Evolutionary conservation across 192 early-diverging fungal species (phyloP).

Genomic region (Coemansia sp.): DNA sequence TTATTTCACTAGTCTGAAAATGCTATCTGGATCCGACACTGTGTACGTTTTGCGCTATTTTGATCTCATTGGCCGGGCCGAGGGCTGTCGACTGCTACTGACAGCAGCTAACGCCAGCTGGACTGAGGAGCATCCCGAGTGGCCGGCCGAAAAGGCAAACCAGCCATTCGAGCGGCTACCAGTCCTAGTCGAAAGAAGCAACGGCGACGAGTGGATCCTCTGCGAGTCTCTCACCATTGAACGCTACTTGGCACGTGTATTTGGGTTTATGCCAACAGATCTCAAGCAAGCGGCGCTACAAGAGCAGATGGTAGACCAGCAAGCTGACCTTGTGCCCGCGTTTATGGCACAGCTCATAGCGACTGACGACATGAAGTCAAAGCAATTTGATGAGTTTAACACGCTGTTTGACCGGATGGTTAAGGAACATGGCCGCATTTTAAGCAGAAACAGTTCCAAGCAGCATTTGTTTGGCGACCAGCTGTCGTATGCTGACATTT

Average conservation of each 20-base stretch:
- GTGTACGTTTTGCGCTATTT: conserved; percentile 42
- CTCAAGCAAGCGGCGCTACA: conserved; percentile 34
- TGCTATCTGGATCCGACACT: not conserved
- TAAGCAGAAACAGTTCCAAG: conserved; percentile 51
- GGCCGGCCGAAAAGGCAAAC: conserved; percentile 50
- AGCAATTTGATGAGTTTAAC: not conserved
- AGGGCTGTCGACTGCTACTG: conserved; percentile 47
- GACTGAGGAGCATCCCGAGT: conserved; percentile 49
- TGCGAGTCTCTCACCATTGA: conserved; percentile 53
- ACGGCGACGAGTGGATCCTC: conserved; percentile 26
- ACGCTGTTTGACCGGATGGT: conserved; percentile 23
- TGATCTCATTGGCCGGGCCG: conserved; percentile 21
- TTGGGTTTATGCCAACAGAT: conserved; percentile 33
- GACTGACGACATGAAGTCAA: not conserved
- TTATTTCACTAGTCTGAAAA: not conserved
- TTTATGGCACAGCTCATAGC: not conserved
- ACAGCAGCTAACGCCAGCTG: conserved; percentile 36
- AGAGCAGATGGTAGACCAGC: conserved; percentile 33
- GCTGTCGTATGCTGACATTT: conserved; percentile 48
- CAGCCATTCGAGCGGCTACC: conserved; percentile 56
- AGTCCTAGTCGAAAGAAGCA: conserved; percentile 48
- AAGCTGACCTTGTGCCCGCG: conserved; percentile 3
- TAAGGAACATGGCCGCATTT: conserved; percentile 27
- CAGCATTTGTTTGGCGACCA: conserved; percentile 55
- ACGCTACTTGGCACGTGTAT: conserved; percentile 53